Evolutionary conservation across 371 early-diverging fungal species (phyloP).

Genomic region (Haplosporangium sp.): DNA sequence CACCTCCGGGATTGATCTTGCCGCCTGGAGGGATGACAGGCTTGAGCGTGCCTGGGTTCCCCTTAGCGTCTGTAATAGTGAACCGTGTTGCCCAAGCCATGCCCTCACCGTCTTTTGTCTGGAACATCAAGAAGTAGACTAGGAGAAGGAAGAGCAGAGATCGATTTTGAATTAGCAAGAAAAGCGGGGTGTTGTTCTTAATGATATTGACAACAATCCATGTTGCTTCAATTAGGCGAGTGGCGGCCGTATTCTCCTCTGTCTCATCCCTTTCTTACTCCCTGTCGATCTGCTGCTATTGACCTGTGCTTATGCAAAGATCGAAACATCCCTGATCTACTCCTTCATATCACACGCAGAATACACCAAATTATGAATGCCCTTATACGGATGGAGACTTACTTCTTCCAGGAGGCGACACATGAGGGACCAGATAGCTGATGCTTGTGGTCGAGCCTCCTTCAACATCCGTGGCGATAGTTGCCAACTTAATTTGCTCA

Average conservation of each 20-base stretch:
- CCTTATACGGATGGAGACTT: not conserved
- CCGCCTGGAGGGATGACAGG: constrained; percentile 34
- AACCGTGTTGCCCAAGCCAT: constrained; percentile 51
- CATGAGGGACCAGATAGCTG: constrained; percentile 38
- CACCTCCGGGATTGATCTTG: constrained; percentile 43
- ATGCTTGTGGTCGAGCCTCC: constrained; percentile 19
- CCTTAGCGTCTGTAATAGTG: constrained; percentile 38
- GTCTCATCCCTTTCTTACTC: too few species aligned
- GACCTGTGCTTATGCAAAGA: too few species aligned
- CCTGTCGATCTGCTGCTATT: too few species aligned
- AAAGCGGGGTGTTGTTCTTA: too few species aligned
- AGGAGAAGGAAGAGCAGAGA: not conserved
- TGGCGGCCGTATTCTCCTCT: too few species aligned
- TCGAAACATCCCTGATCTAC: too few species aligned
- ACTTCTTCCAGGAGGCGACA: constrained; percentile 47
- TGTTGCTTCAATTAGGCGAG: too few species aligned
- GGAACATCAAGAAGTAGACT: constrained; percentile 55
- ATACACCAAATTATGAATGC: too few species aligned
- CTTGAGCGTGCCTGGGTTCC: constrained; percentile 25
- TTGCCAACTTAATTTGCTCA: constrained; percentile 32
- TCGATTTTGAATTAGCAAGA: not conserved
- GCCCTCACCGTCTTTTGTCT: constrained; percentile 20
- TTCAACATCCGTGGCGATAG: constrained; percentile 35
- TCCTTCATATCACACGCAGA: too few species aligned
- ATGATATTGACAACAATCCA: too few species aligned